phyloP scores from a whole-genome alignment of 257 asterid species.

The Knoxia roxburghii region DNA sequence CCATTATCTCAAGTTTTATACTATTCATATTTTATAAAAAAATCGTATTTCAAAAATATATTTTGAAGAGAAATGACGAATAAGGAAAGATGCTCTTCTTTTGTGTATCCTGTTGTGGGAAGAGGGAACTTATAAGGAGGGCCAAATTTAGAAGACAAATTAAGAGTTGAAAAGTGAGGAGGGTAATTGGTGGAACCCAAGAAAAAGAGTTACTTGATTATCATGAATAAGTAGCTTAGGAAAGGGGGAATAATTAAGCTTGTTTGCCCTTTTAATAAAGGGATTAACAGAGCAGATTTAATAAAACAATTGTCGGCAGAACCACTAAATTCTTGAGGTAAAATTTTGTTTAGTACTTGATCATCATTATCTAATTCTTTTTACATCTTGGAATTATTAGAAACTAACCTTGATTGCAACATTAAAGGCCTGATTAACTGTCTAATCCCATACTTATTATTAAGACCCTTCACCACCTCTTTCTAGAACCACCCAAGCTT shows the following conservation, averaged over 20 bases:
- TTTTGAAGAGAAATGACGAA: neutral
- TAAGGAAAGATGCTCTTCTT: neutral
- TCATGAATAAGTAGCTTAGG: constrained; percentile 10
- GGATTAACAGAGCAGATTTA: neutral
- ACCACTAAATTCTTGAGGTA: neutral
- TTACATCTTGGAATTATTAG: neutral
- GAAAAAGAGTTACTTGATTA: constrained; percentile 4
- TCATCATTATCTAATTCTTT: neutral
- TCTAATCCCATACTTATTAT: neutral
- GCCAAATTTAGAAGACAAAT: no score
- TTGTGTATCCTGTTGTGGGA: neutral
- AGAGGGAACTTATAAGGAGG: neutral
- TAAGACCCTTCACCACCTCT: no score
- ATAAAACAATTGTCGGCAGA: constrained; percentile 12
- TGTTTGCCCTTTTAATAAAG: constrained; percentile 14
- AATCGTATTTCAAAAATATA: no score
- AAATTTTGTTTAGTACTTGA: constrained; percentile 6
- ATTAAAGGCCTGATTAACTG: constrained; percentile 1
- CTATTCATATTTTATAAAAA: no score
- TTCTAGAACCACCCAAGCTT: neutral
- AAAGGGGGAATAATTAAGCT: constrained; percentile 18
- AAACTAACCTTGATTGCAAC: neutral
- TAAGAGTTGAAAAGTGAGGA: neutral
- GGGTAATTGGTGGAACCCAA: neutral
- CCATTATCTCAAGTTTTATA: no score